phyloP scores from a whole-genome alignment of 108 stramenopile species.

The Discostella stelligeroides region DNA sequence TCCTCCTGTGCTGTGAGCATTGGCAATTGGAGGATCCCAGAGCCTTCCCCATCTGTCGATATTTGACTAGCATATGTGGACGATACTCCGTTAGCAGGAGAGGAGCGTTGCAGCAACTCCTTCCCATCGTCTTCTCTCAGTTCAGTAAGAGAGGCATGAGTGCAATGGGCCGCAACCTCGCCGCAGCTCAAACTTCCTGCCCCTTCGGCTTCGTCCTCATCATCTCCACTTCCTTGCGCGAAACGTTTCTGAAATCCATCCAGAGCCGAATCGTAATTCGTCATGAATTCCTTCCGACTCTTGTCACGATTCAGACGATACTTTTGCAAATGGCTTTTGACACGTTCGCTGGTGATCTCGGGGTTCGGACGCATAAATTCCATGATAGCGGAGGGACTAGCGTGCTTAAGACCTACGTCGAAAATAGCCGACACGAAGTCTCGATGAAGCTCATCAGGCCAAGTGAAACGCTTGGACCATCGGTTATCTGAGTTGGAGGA shows the following conservation, averaged over 20 bases:
- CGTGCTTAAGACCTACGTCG: slow-evolving; percentile 92
- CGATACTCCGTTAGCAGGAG: neutral
- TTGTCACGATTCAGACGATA: slow-evolving; percentile 89
- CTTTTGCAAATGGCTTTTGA: slow-evolving; percentile 96
- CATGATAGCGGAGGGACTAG: slow-evolving; percentile 90
- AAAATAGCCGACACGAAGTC: slow-evolving; percentile 93
- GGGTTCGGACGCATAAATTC: slow-evolving; percentile 85
- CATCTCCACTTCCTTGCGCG: slow-evolving; percentile 20
- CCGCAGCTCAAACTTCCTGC: slow-evolving; percentile 51
- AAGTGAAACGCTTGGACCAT: slow-evolving; percentile 89
- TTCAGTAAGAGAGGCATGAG: slow-evolving; percentile 35
- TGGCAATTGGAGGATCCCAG: slow-evolving; percentile 59
- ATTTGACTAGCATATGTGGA: neutral
- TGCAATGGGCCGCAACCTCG: slow-evolving; percentile 73
- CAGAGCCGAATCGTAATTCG: slow-evolving; percentile 71
- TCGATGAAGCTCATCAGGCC: slow-evolving; percentile 86
- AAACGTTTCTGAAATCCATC: slow-evolving; percentile 50
- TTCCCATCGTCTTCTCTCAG: neutral
- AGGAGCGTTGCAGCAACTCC: neutral
- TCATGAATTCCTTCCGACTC: slow-evolving; percentile 91
- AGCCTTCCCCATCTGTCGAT: slow-evolving; percentile 12
- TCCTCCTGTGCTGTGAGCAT: slow-evolving; percentile 72
- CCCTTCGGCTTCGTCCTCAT: slow-evolving; percentile 12
- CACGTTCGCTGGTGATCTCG: slow-evolving; percentile 90
- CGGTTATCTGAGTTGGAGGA: slow-evolving; percentile 56